phyloP scores from a whole-genome alignment of 495 filamentous ascomycete genomes.

The Neurospora sp. region DNA sequence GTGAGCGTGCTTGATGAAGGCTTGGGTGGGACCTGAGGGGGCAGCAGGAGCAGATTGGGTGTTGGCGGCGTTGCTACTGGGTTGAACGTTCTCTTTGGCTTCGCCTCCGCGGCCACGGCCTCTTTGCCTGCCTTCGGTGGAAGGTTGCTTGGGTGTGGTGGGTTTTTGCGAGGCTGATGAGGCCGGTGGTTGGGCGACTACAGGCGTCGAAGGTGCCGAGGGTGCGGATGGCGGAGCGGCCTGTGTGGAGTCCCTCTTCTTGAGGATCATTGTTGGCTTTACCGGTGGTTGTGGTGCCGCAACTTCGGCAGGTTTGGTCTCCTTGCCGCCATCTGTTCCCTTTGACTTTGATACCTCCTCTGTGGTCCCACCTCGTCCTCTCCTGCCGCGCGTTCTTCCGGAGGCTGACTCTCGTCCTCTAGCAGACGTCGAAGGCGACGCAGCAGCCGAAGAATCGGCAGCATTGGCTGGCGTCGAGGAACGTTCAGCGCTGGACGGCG shows the following conservation, averaged over 20 bases:
- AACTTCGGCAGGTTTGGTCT: slow-evolving; percentile 6
- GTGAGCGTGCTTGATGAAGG: slow-evolving; percentile 91
- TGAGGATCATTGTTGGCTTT: slow-evolving; percentile 27
- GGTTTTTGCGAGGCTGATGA: slow-evolving; percentile 16
- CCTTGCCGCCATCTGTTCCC: slow-evolving; percentile 13
- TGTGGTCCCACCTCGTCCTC: slow-evolving; percentile 10
- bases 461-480: slow-evolving; percentile 19
- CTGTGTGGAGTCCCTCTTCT: slow-evolving; percentile 27
- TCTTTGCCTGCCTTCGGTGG: slow-evolving; percentile 24
- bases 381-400: slow-evolving; percentile 15
- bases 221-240: slow-evolving; percentile 13
- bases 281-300: slow-evolving; percentile 7
- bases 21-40: slow-evolving; percentile 53
- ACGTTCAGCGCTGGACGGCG: slow-evolving; percentile 14
- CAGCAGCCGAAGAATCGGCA: slow-evolving; percentile 4
- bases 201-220: slow-evolving; percentile 14
- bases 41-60: slow-evolving; percentile 29
- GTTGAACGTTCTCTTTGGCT: slow-evolving; percentile 1
- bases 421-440: background rate
- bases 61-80: slow-evolving; percentile 18
- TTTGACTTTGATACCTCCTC: slow-evolving; percentile 15
- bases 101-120: background rate
- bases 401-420: slow-evolving; percentile 18
- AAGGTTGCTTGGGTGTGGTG: slow-evolving; percentile 9
- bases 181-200: slow-evolving; percentile 3